These are phyloP conservation scores for Saccharomyces paradoxus DNA, from an alignment of 805 yeast species.

Conservation along the genomic window DNA sequence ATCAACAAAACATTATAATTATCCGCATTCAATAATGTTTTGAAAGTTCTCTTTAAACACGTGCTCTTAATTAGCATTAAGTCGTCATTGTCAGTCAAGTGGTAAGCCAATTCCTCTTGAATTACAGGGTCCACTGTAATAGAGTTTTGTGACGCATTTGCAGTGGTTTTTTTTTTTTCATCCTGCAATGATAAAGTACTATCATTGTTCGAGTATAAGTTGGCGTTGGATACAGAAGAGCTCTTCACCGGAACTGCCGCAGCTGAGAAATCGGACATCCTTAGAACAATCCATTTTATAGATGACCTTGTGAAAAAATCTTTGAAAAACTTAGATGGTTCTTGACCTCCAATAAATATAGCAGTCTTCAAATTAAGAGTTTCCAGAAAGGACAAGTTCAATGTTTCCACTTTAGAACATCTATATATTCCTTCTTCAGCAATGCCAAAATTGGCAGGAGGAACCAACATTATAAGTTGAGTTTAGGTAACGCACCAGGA, in stretches of 20 bases:
- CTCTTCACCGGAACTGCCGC: slow-evolving; percentile 16
- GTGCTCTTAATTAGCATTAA: slow-evolving; percentile 73
- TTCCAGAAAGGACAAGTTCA: slow-evolving; percentile 68
- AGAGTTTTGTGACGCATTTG: neutral
- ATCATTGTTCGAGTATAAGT: neutral
- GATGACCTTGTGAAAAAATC: slow-evolving; percentile 52
- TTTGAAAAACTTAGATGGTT: slow-evolving; percentile 65
- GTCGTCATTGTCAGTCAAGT: slow-evolving; percentile 39
- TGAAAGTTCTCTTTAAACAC: slow-evolving; percentile 57
- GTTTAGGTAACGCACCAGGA: neutral
- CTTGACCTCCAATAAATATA: slow-evolving; percentile 73
- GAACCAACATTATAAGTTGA: slow-evolving; percentile 57
- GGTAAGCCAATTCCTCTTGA: slow-evolving; percentile 5
- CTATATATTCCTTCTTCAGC: slow-evolving; percentile 85
- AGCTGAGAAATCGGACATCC: slow-evolving; percentile 26
- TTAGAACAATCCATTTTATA: slow-evolving; percentile 39
- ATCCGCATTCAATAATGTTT: slow-evolving; percentile 50
- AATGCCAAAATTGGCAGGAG: slow-evolving; percentile 87
- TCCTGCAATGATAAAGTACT: neutral
- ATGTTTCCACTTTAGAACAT: slow-evolving; percentile 68
- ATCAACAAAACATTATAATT: slow-evolving; percentile 65
- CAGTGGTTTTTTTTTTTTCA: neutral
- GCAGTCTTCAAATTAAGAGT: slow-evolving; percentile 64
- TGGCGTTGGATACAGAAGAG: neutral
- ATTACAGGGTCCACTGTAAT: slow-evolving; percentile 1